Evolutionary conservation across 164 flowering plant genomes (phyloP).

Genomic region (Hamamelis virginiana): DNA sequence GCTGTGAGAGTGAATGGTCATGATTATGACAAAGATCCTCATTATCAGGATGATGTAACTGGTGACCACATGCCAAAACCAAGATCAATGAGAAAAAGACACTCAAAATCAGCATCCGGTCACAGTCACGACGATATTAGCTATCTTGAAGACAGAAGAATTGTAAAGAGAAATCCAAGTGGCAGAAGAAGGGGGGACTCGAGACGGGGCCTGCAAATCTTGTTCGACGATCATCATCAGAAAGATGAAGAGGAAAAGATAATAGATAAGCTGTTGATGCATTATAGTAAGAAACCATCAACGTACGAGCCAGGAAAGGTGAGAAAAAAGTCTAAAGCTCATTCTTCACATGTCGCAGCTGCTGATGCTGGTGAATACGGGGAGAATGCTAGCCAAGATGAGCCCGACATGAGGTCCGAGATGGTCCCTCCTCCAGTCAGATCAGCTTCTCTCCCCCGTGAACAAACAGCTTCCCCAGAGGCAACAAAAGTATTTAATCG

Average conservation of each 20-base stretch:
- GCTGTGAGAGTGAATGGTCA: slow-evolving; percentile 21
- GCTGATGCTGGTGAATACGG: slow-evolving; percentile 20
- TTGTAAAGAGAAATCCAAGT: slow-evolving; percentile 35
- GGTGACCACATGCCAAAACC: slow-evolving; percentile 41
- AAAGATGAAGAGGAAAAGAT: slow-evolving; percentile 70
- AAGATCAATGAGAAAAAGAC: slow-evolving; percentile 57
- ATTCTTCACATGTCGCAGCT: slow-evolving; percentile 13
- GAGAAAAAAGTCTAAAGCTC: slow-evolving; percentile 36
- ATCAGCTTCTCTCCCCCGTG: slow-evolving; percentile 66
- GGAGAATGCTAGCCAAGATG: slow-evolving; percentile 17
- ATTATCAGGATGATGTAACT: slow-evolving; percentile 27
- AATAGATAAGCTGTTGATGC: slow-evolving; percentile 68
- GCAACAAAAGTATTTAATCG: slow-evolving; percentile 46
- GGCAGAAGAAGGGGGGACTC: slow-evolving; percentile 54
- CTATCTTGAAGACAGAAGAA: slow-evolving; percentile 28
- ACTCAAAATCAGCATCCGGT: slow-evolving; percentile 38
- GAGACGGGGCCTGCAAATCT: slow-evolving; percentile 44
- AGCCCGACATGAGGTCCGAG: slow-evolving; percentile 21
- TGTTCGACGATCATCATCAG: slow-evolving; percentile 42
- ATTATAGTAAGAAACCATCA: slow-evolving; percentile 74
- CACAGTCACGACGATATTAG: slow-evolving; percentile 23
- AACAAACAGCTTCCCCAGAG: slow-evolving; percentile 42
- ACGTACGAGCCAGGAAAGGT: slow-evolving; percentile 30
- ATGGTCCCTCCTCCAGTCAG: slow-evolving; percentile 36
- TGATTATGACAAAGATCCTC: slow-evolving; percentile 19